Evolutionary conservation across 345 rosid species (phyloP), one percentile per base, ranked within the genome.

Genomic region (Gossypium australe): DNA sequence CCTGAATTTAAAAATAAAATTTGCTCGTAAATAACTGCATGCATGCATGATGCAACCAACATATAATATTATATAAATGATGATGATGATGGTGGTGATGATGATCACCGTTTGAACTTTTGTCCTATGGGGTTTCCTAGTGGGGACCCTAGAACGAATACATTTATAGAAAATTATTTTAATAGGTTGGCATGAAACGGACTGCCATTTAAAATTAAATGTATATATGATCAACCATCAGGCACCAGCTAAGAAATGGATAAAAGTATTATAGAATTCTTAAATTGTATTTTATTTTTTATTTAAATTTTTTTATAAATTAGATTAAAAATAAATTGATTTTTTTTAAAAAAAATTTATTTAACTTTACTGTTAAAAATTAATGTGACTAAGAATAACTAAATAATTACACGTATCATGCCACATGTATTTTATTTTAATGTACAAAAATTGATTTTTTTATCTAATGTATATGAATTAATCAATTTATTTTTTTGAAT

Each of bases 1-100:
- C 97, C 97, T 91, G 89, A 55, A 67, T 41, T 57, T 38, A 52
- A 78, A 16, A 70, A 22, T 56, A 22, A 44, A 14, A 22, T 49
- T 11, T 17, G 34, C 69, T 57, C 25, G 73, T 45, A 51, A 71
- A 67, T 2, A 67, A 58, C 29, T 72, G 73, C 68, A 80, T 78
- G 58, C 77, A 78, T 75, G 82, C 78, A 62, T 34, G 41, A 34
- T 34, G 41, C 41, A 34, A 34, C 41, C 41, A 34, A 34, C 41
- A 34, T 34, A 34, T 5, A 4, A 34, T 4, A 34, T 34, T 34
- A 34, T 34, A 34, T 4, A 4, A 34, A 34, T 34, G 41, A 34
- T 34, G 38, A 4, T 10, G 55, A 22, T 10, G 55, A 13, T 11
- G 59, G 17, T 11, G 13, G 38, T 34, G 51, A 66, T n/a, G 14